Percentiles rank a stretch among this genome's conserved stretches.
Evolutionary conservation across 2,329 filamentous ascomycete genomes (phyloP).

Genomic region (Periconia digitata): DNA sequence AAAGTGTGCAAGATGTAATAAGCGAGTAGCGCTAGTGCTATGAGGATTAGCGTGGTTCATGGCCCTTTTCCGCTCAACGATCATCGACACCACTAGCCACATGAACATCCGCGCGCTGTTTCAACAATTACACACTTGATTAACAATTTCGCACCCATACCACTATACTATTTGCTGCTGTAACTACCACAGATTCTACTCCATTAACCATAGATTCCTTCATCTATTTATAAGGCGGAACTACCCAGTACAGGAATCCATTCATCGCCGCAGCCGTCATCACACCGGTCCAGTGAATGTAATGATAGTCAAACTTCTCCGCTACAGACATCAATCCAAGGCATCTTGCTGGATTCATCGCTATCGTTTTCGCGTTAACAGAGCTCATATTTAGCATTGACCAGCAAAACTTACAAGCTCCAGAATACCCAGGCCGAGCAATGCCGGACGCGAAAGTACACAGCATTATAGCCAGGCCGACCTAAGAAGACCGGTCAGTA

Average conservation of each 20-base stretch:
- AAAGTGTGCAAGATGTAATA: conserved; percentile 11
- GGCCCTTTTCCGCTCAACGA: background rate
- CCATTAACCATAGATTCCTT: no score
- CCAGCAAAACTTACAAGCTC: conserved; percentile 25
- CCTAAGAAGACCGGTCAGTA: conserved; percentile 7
- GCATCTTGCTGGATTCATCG: conserved; percentile 39
- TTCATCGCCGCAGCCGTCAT: conserved; percentile 36
- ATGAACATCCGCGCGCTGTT: no score
- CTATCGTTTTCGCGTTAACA: conserved; percentile 15
- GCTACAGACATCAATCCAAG: conserved; percentile 38
- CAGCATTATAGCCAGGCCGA: conserved; percentile 27
- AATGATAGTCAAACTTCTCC: conserved; percentile 37
- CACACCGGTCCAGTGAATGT: conserved; percentile 35
- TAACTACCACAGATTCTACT: no score
- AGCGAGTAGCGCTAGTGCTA: conserved; percentile 12
- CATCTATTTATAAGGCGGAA: conserved; percentile 22
- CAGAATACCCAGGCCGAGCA: conserved; percentile 35
- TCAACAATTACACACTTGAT: no score
- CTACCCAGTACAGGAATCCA: conserved; percentile 31
- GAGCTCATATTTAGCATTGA: background rate
- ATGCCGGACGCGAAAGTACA: conserved; percentile 28
- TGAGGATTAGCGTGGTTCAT: background rate
- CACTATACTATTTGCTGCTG: no score
- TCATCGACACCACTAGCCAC: no score
- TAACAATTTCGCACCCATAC: no score